These are phyloP conservation scores for Sclerotinia minor DNA, from an alignment of 2,329 filamentous ascomycete species.

Conservation along the genomic window DNA sequence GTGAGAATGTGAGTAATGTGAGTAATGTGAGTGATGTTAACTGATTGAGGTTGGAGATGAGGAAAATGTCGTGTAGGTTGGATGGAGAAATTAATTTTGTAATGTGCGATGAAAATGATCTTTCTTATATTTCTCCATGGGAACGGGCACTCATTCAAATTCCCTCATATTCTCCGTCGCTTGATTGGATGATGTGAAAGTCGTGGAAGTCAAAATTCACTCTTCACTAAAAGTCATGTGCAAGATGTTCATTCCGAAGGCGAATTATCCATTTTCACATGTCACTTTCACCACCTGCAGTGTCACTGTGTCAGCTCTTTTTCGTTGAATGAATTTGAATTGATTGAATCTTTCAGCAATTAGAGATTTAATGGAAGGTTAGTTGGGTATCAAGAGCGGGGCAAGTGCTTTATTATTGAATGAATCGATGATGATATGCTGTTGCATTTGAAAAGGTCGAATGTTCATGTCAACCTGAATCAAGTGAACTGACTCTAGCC, in stretches of 20 bases:
- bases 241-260: constrained; percentile 1
- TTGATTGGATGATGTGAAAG: background rate
- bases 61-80: background rate
- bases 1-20: background rate
- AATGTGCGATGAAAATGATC: background rate
- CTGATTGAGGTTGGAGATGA: background rate
- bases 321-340: background rate
- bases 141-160: background rate
- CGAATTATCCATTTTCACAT: background rate
- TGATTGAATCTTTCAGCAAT: background rate
- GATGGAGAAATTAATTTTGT: background rate
- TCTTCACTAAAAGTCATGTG: constrained; percentile 7
- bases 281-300: background rate
- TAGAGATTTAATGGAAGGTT: background rate
- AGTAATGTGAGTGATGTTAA: background rate
- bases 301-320: background rate
- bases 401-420: background rate
- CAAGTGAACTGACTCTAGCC: too few relatives aligned
- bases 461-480: background rate
- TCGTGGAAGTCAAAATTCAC: background rate
- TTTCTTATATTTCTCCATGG: constrained; percentile 14
- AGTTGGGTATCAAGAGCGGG: background rate
- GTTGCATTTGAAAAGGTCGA: background rate
- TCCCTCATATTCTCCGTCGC: constrained; percentile 6
- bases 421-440: background rate